Conservation (phyloP, 2,329 filamentous ascomycete species). For the Pseudogymnoascus sp. region DNA sequence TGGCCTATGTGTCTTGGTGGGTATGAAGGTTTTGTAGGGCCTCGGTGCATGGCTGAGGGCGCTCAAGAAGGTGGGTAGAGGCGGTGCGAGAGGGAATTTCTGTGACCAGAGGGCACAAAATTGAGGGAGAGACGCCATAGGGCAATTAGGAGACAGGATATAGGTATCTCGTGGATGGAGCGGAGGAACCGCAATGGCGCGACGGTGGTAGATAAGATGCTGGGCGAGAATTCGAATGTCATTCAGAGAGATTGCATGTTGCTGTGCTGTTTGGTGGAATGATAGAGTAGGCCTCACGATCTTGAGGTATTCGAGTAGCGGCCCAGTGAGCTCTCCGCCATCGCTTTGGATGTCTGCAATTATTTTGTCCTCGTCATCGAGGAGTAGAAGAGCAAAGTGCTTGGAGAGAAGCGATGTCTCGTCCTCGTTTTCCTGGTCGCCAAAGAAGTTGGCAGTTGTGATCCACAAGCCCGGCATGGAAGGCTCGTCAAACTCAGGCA, state of each 20-base stretch:
- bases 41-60: constrained; percentile 71
- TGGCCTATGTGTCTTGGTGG: constrained; percentile 76
- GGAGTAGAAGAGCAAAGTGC: constrained; percentile 76
- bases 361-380: constrained; percentile 70
- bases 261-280: constrained; percentile 62
- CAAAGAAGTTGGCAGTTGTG: constrained; percentile 73
- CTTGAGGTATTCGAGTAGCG: constrained; percentile 73
- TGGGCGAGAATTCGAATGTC: constrained; percentile 83
- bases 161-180: constrained; percentile 86
- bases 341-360: constrained; percentile 68
- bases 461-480: constrained; percentile 72
- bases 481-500: constrained; percentile 59
- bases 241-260: constrained; percentile 62
- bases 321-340: constrained; percentile 63
- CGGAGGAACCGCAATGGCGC: constrained; percentile 83
- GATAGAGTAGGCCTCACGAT: constrained; percentile 62
- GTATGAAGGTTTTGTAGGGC: constrained; percentile 75
- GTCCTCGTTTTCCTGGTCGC: constrained; percentile 57
- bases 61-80: constrained; percentile 78
- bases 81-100: constrained; percentile 74
- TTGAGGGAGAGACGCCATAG: constrained; percentile 59
- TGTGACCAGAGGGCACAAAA: constrained; percentile 66
- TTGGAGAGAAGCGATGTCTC: constrained; percentile 66
- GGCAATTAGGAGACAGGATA: constrained; percentile 82
- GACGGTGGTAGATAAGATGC: constrained; percentile 93